phyloP scores from a whole-genome alignment of 108 stramenopile species.

The Stephanodiscus triporus region DNA sequence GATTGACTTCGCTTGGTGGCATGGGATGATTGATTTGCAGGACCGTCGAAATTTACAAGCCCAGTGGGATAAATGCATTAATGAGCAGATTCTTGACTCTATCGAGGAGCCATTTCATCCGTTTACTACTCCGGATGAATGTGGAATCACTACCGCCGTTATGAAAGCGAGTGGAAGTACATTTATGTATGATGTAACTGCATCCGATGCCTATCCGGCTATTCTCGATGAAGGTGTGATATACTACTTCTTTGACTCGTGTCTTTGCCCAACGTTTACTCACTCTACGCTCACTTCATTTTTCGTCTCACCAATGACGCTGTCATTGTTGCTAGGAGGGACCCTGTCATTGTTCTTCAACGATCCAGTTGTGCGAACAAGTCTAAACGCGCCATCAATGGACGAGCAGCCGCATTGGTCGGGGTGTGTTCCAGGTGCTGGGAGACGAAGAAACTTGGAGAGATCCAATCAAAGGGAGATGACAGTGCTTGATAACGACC shows the following conservation, averaged over 20 bases:
- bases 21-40: conserved; percentile 73
- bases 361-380: conserved; percentile 56
- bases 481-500: conserved; percentile 58
- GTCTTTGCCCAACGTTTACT: neutral
- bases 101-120: conserved; percentile 56
- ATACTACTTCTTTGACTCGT: neutral
- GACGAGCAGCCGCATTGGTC: conserved; percentile 42
- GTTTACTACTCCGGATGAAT: conserved; percentile 74
- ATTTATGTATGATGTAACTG: conserved; percentile 72
- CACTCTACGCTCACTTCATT: neutral
- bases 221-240: conserved; percentile 8
- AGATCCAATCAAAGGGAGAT: conserved; percentile 27
- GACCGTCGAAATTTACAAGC: conserved; percentile 47
- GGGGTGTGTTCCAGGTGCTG: conserved; percentile 70
- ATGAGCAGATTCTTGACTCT: conserved; percentile 24
- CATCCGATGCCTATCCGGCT: conserved; percentile 57
- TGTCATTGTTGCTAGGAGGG: conserved; percentile 20
- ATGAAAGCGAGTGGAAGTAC: conserved; percentile 60
- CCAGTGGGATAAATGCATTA: conserved; percentile 60
- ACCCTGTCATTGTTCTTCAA: conserved; percentile 56
- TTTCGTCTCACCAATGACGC: neutral
- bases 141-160: conserved; percentile 60
- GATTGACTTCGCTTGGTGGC: conserved; percentile 81
- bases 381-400: conserved; percentile 56
- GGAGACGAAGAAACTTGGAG: conserved; percentile 47